Evolutionary conservation across 192 early-diverging fungal genomes (phyloP).

Genomic region (Allomyces macrogynus): DNA sequence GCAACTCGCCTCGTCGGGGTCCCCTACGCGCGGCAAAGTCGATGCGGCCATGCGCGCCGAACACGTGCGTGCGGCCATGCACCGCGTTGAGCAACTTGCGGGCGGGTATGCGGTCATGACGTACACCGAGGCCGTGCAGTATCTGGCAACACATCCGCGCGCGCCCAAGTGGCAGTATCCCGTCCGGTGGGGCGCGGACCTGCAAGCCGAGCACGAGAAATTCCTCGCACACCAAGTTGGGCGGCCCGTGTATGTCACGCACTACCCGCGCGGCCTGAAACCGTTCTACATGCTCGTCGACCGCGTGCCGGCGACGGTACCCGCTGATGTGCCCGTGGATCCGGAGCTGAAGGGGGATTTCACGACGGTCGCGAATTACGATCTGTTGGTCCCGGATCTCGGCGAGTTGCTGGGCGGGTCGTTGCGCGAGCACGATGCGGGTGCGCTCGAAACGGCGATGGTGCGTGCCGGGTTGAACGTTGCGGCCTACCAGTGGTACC

Average conservation of each 20-base stretch:
- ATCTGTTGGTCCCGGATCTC: conserved; percentile 60
- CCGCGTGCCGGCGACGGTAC: conserved; percentile 17
- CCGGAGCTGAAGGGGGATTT: conserved; percentile 9
- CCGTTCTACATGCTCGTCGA: conserved; percentile 63
- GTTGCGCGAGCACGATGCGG: conserved; percentile 50
- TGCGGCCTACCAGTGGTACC: conserved; percentile 64
- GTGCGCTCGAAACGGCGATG: conserved; percentile 29
- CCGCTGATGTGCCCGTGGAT: too few species aligned
- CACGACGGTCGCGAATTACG: conserved; percentile 58
- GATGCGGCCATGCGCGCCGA: background rate
- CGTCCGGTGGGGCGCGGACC: conserved; percentile 43
- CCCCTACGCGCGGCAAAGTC: too few species aligned
- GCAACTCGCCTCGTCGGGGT: background rate
- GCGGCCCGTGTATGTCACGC: conserved; percentile 72
- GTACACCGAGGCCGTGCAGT: conserved; percentile 57
- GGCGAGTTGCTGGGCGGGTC: conserved; percentile 74
- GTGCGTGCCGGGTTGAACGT: conserved; percentile 25
- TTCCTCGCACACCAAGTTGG: conserved; percentile 42
- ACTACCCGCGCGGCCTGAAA: conserved; percentile 58
- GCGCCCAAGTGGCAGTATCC: conserved; percentile 33
- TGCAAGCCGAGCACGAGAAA: conserved; percentile 75
- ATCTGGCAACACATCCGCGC: conserved; percentile 27
- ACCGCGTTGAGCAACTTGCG: background rate
- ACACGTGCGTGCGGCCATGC: background rate
- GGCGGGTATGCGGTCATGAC: conserved; percentile 34